Base-by-base conservation (phyloP, 768 basidiomycete genomes). In the Coprinopsis sp. region DNA sequence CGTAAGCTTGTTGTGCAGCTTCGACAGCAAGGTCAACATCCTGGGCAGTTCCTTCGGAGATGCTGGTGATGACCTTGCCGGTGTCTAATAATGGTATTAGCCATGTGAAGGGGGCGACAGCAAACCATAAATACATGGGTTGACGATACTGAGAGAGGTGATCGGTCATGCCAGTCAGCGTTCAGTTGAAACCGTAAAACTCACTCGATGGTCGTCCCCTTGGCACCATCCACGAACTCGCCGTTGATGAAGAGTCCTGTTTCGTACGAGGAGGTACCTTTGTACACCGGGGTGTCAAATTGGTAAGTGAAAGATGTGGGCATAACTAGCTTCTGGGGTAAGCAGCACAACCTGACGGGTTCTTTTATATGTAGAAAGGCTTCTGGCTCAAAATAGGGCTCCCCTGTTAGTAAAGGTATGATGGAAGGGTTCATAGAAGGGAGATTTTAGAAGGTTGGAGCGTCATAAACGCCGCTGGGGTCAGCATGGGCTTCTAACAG, bases 21-120 rank as follows among this genome's bases (percentile, higher is more conserved):
- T 64, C 59, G 51, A 87, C 87, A 2, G 87, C 87, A 33, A 54
- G 53, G 62, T 90, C 81, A 50, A 59, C 49, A 39, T 59, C 58
- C 30, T 50, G 49, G 1, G 44, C 22, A 6, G 49, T 87, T 72
- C 71, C 85, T 55, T 73, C 78, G 3, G 74, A 57, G 49, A 84
- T 62, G 30, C 67, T 42, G 2, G 76, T 73, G 58, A 77, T 68
- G 28, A 72, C 51, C 57, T 84, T 73, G 30, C 81, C 87, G 10
- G 61, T 86, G 0, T 82, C 69, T 81, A 22, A 67, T 61, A 46
- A 39, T 6, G n/a, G 10, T 27, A 14, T 27, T 28, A 8, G n/a
- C 14, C 1, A 12, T 23, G 13, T 7, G 16, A 22, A 10, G 13
- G 21, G 13, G 18, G 21, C 2, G 16, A 6, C 34, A 29, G 18